Evolutionary conservation across 345 rosid genomes (phyloP).

Genomic region (Adansonia digitata): DNA sequence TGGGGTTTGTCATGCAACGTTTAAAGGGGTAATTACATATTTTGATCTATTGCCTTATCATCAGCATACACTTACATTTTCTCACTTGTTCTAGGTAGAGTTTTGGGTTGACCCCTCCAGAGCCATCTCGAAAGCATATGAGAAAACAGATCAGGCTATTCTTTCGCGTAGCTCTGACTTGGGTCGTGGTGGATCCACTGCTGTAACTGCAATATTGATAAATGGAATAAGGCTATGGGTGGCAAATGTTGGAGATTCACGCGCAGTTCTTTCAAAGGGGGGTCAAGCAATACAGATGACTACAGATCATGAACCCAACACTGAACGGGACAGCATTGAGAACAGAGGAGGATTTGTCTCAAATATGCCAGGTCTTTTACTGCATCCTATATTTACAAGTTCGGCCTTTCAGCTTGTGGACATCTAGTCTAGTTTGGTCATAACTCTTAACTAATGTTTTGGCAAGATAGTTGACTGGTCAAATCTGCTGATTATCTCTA

Average conservation of each 20-base stretch:
- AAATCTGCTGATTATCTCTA: too few species aligned
- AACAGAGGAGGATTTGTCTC: too few species aligned
- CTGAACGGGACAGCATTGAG: conserved; percentile 59
- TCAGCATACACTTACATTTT: conserved; percentile 15
- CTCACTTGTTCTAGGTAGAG: conserved; percentile 37
- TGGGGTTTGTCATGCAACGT: conserved; percentile 15
- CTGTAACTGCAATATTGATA: conserved; percentile 61
- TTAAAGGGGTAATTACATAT: conserved; percentile 4
- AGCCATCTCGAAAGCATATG: conserved; percentile 61
- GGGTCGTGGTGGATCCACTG: conserved; percentile 74
- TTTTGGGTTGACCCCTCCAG: conserved; percentile 54
- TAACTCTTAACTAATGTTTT: too few species aligned
- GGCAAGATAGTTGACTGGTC: too few species aligned
- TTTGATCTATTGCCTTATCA: conserved; percentile 2
- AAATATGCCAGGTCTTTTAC: too few species aligned
- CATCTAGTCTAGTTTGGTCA: too few species aligned
- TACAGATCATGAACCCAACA: conserved; percentile 64
- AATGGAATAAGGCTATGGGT: conserved; percentile 50
- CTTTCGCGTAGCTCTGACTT: conserved; percentile 47
- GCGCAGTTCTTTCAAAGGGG: conserved; percentile 56
- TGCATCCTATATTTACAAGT: too few species aligned
- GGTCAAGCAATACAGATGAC: conserved; percentile 49
- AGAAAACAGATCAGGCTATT: conserved; percentile 61
- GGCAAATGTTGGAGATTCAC: conserved; percentile 68
- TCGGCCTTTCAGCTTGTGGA: too few species aligned